These are phyloP conservation scores for Clitopilus passeckerianus DNA, from an alignment of 768 basidiomycete species.

Conservation along the genomic window DNA sequence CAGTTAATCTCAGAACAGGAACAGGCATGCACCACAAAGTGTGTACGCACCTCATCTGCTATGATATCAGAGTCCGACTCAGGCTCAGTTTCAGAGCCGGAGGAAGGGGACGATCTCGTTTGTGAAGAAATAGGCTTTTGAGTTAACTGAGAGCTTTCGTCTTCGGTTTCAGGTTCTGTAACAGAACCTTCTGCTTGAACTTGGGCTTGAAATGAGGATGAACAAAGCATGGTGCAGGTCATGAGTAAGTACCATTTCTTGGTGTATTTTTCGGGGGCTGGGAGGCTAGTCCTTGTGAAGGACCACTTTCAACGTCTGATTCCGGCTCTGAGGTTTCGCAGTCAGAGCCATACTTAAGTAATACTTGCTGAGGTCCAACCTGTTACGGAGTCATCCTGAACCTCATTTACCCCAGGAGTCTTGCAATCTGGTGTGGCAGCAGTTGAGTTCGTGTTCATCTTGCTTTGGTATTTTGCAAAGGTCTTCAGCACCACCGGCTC, in stretches of 20 bases:
- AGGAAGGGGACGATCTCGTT: not conserved
- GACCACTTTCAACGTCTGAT: conserved; percentile 6
- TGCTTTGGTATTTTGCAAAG: conserved; percentile 3
- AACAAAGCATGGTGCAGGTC: too few relatives aligned
- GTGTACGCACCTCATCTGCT: conserved; percentile 15
- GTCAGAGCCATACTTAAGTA: too few relatives aligned
- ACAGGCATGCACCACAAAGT: not conserved
- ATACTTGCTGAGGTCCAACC: conserved; percentile 10
- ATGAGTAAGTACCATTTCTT: not conserved
- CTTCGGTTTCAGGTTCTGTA: conserved; percentile 30
- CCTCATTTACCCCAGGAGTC: not conserved
- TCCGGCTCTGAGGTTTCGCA: conserved; percentile 20
- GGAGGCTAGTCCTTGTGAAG: not conserved
- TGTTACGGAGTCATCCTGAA: conserved; percentile 34
- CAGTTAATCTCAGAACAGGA: not conserved
- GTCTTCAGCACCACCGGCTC: not conserved
- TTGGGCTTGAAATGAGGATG: too few relatives aligned
- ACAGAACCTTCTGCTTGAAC: conserved; percentile 11
- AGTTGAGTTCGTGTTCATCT: not conserved
- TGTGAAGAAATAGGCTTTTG: not conserved
- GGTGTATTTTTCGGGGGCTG: not conserved
- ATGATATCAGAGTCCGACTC: conserved; percentile 31
- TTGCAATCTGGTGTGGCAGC: not conserved
- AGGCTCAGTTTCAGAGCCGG: conserved; percentile 38
- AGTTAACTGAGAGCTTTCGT: conserved; percentile 5